Evolutionary conservation across 352 stramenopile genomes (phyloP), one percentile per base, ranked within the genome.

Genomic region (Globisporangium parvum): DNA sequence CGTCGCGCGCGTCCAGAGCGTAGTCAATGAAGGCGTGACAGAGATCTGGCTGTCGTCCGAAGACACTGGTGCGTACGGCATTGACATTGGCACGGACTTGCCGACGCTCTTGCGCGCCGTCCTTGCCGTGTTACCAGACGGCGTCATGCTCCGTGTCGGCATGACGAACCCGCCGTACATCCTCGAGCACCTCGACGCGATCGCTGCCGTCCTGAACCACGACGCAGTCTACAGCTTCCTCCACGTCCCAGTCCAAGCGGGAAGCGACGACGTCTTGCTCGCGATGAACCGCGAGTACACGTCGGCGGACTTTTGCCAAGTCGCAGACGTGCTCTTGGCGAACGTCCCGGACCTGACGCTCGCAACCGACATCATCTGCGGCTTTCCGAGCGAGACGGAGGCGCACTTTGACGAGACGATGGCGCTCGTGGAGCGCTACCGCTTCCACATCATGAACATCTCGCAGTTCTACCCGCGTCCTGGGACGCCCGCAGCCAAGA

Each of bases 141-240:
- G 79, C 12, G 73, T 90, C n/a, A 97, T 97, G 88, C 66, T 97
- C 4, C 77, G 88, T 37, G 73, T 97, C 17, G 91, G 91, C 21
- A 97, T 97, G 91, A 97, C 90, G 17, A 97, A 97, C 59, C 91
- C 91, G 45, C 91, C 91, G 42, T 97, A 89, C 67, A 97, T 97
- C 47, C 55, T 96, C 24, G 69, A 91, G 49, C 87, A 97, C 60
- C 63, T 97, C 2, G 75, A 95, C 58, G 75, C 67, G 3, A 71
- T 97, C n/a, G 87, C 83, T 10, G 65, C 85, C 31, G 74, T 89
- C 21, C 57, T 97, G 17, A 89, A 87, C 47, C 77, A 96, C 58
- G 71, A 83, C 10, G 66, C 72, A 24, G 88, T 97, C 1, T 97
- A 94, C 55, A 77, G 66, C 24, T 97, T 97, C 58, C 69, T 97